These are phyloP conservation scores for Litsea cubeba DNA, from an alignment of 164 flowering plant genomes.

Conservation along the genomic window DNA sequence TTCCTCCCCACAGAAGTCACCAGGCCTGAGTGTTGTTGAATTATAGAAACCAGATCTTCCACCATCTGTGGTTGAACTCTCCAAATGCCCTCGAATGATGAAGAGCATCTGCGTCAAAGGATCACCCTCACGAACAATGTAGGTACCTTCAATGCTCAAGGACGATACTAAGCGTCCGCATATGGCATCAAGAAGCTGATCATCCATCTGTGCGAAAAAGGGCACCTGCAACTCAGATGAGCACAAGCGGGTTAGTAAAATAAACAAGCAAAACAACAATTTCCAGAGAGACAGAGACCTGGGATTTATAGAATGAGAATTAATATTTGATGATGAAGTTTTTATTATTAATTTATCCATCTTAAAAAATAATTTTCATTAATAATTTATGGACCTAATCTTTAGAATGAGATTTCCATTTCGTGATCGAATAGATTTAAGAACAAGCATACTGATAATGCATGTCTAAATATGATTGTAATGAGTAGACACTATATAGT, in stretches of 20 bases:
- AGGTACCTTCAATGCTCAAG: slow-evolving; percentile 71
- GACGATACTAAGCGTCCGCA: slow-evolving; percentile 86
- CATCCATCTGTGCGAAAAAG: slow-evolving; percentile 94
- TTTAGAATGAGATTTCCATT: too few relatives aligned
- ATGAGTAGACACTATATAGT: too few relatives aligned
- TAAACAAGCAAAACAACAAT: not conserved
- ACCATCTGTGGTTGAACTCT: slow-evolving; percentile 87
- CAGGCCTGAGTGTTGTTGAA: slow-evolving; percentile 64
- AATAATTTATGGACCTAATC: too few relatives aligned
- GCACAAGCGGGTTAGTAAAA: not conserved
- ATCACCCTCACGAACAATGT: slow-evolving; percentile 89
- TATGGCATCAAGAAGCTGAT: slow-evolving; percentile 92
- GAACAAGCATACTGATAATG: too few relatives aligned
- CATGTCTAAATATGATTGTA: too few relatives aligned
- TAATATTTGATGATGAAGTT: too few relatives aligned
- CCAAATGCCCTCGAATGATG: slow-evolving; percentile 79
- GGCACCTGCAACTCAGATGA: slow-evolving; percentile 57
- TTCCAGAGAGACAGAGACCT: too few relatives aligned
- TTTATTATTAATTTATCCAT: too few relatives aligned
- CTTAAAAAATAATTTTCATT: too few relatives aligned
- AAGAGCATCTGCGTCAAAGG: slow-evolving; percentile 92
- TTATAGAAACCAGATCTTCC: slow-evolving; percentile 90
- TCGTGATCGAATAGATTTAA: too few relatives aligned
- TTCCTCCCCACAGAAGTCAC: slow-evolving; percentile 93
- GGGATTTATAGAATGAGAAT: too few relatives aligned